A percentile compares a stretch with the other conserved stretches of the same genome.
Conservation (phyloP, 768 basidiomycete genomes). For the Rhizopogon sp. region DNA sequence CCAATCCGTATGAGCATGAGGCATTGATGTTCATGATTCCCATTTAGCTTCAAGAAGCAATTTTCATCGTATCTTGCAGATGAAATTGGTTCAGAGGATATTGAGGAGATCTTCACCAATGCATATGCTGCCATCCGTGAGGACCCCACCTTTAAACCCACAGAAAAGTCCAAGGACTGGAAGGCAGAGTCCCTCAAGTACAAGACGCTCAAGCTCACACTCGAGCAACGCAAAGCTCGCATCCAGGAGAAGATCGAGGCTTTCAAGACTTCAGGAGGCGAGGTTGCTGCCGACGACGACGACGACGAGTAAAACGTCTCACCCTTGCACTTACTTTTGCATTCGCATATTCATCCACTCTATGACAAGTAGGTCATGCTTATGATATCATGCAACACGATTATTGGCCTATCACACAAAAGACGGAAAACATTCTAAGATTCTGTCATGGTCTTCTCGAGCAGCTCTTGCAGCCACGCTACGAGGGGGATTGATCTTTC, state of each 20-base stretch:
- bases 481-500: slow-evolving; percentile 35
- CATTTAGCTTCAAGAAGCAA: slow-evolving; percentile 88
- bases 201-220: slow-evolving; percentile 62
- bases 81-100: slow-evolving; percentile 92
- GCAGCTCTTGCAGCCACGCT: slow-evolving; percentile 49
- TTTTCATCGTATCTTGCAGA: slow-evolving; percentile 94
- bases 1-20: background rate
- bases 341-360: slow-evolving; percentile 1
- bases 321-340: background rate
- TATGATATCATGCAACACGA: slow-evolving; percentile 16
- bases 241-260: slow-evolving; percentile 88
- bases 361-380: slow-evolving; percentile 9
- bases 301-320: slow-evolving; percentile 51
- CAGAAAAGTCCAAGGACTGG: slow-evolving; percentile 90
- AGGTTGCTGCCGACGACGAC: slow-evolving; percentile 28
- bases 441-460: slow-evolving; percentile 33
- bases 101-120: slow-evolving; percentile 91
- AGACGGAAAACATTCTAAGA: slow-evolving; percentile 6
- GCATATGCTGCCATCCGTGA: slow-evolving; percentile 96
- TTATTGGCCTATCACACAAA: slow-evolving; percentile 4
- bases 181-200: slow-evolving; percentile 77
- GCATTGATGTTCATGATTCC: slow-evolving; percentile 4
- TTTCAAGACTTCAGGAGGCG: slow-evolving; percentile 68
- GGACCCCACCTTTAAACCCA: slow-evolving; percentile 85
- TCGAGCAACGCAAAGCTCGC: slow-evolving; percentile 70